phyloP scores from a whole-genome alignment of 2,329 filamentous ascomycete species.

The Thielaviopsis euricoi region DNA sequence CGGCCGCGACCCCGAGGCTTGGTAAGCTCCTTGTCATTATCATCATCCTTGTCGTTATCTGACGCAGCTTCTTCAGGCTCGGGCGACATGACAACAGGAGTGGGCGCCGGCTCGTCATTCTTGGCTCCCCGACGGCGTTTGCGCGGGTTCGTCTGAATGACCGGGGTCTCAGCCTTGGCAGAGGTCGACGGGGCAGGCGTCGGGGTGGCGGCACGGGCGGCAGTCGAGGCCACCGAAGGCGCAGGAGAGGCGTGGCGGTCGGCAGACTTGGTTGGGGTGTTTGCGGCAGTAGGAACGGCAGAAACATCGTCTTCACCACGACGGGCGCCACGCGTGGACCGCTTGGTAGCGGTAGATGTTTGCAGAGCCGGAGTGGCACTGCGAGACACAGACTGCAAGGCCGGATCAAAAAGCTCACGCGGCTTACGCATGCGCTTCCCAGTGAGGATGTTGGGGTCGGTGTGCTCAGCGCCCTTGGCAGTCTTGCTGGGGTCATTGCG shows the following conservation, averaged over 20 bases:
- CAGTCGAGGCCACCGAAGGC: not conserved
- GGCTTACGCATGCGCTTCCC: conserved; percentile 39
- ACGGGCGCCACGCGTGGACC: conserved; percentile 15
- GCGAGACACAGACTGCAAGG: conserved; percentile 26
- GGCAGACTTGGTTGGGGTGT: conserved; percentile 19
- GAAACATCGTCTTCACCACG: conserved; percentile 19
- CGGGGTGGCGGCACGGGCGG: not conserved
- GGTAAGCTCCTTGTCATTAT: conserved; percentile 18
- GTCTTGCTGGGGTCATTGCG: conserved; percentile 41
- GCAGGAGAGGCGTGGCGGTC: conserved; percentile 17
- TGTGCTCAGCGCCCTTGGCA: conserved; percentile 39
- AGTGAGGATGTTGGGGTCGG: conserved; percentile 27
- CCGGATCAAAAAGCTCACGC: conserved; percentile 32
- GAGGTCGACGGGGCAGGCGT: not conserved
- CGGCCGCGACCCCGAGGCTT: not conserved
- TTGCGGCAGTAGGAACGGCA: conserved; percentile 17
- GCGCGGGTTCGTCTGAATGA: conserved; percentile 2
- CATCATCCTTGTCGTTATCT: conserved; percentile 29
- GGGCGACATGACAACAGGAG: not conserved
- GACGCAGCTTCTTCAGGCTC: conserved; percentile 18
- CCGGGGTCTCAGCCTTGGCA: not conserved
- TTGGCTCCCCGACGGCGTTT: conserved; percentile 9
- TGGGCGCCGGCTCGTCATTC: not conserved
- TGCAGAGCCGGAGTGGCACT: conserved; percentile 31
- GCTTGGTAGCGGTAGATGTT: conserved; percentile 8